These are phyloP conservation scores for Pinus albicaulis DNA, from an alignment of 75 land plant genomes.

Conservation along the genomic window DNA sequence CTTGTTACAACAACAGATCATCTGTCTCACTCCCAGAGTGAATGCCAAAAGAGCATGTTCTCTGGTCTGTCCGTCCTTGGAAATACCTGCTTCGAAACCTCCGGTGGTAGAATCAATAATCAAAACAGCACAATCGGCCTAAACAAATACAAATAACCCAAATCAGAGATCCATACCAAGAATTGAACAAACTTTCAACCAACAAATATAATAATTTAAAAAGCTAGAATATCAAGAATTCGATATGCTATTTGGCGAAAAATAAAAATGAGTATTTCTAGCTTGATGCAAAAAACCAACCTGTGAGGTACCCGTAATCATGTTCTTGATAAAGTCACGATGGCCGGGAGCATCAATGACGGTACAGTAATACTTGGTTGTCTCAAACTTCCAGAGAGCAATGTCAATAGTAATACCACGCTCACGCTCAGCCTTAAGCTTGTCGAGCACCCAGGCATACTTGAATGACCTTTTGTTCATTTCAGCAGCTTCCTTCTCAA, in stretches of 20 bases:
- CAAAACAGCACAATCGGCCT: constrained; percentile 63
- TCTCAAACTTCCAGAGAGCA: constrained; percentile 71
- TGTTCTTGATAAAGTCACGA: constrained; percentile 70
- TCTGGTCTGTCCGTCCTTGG: constrained; percentile 52
- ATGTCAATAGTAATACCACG: constrained; percentile 77
- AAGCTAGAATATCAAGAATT: no score
- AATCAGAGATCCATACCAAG: neutral
- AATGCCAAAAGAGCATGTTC: constrained; percentile 60
- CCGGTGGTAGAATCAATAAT: constrained; percentile 63
- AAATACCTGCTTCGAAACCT: constrained; percentile 66
- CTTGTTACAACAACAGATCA: constrained; percentile 63
- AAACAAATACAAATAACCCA: neutral
- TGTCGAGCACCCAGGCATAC: constrained; percentile 69
- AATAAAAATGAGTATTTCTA: no score
- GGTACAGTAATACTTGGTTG: constrained; percentile 65
- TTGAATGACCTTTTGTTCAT: constrained; percentile 81
- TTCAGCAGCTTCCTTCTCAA: constrained; percentile 77
- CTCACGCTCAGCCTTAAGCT: constrained; percentile 68
- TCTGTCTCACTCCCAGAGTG: constrained; percentile 55
- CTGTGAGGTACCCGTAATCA: constrained; percentile 63
- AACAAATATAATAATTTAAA: neutral
- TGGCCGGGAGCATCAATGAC: constrained; percentile 66
- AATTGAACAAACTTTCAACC: neutral
- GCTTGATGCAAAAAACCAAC: neutral
- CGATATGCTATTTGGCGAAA: no score